Evolutionary conservation across 768 basidiomycete genomes (phyloP).

Genomic region (Trametes cinnabarina): DNA sequence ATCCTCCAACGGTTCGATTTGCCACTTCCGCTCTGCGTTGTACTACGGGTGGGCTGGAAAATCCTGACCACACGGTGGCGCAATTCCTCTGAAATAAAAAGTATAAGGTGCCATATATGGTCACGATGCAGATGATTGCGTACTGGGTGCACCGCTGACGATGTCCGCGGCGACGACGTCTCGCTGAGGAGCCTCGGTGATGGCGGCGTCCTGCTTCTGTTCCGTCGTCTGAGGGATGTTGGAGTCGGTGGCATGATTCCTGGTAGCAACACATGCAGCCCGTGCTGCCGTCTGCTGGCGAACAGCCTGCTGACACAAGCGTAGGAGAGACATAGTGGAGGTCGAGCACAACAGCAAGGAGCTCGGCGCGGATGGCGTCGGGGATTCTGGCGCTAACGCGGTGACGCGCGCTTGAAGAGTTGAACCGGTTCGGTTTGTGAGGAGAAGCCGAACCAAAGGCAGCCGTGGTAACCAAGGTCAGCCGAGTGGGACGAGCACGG

Average conservation of each 20-base stretch:
- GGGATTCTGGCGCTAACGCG: background rate
- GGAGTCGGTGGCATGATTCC: slow-evolving; percentile 23
- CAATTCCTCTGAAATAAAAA: slow-evolving; percentile 59
- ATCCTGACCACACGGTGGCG: slow-evolving; percentile 87
- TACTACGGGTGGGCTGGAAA: slow-evolving; percentile 89
- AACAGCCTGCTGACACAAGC: slow-evolving; percentile 34
- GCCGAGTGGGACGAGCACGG: background rate
- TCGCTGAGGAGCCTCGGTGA: slow-evolving; percentile 42
- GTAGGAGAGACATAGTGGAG: slow-evolving; percentile 55
- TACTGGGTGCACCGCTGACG: slow-evolving; percentile 85
- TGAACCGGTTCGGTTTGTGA: slow-evolving; percentile 7
- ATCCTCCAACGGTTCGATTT: slow-evolving; percentile 90
- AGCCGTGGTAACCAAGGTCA: background rate
- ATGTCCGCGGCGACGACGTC: slow-evolving; percentile 77
- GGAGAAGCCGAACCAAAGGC: background rate
- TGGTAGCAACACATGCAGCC: slow-evolving; percentile 20
- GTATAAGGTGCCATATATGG: slow-evolving; percentile 3
- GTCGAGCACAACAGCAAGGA: background rate
- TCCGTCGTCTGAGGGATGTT: slow-evolving; percentile 16
- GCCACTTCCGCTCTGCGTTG: slow-evolving; percentile 90
- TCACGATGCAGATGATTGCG: slow-evolving; percentile 23
- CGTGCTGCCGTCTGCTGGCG: slow-evolving; percentile 23
- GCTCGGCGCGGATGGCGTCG: slow-evolving; percentile 8
- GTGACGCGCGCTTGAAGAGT: background rate
- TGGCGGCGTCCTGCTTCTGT: slow-evolving; percentile 37